Base-by-base conservation (phyloP, 306 rosid species). In the Dryas drummondii region DNA sequence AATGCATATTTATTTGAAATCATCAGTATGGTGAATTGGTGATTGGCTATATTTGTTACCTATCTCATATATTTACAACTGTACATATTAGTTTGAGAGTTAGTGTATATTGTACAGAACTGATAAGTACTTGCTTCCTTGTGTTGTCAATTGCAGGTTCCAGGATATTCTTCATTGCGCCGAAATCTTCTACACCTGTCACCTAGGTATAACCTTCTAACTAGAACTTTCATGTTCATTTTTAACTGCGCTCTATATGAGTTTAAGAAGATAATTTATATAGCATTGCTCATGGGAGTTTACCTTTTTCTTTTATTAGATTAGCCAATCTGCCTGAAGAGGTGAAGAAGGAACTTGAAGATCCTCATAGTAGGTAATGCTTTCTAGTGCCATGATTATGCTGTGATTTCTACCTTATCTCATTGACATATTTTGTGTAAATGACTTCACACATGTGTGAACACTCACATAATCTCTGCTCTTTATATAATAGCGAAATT, bases 341-440 rank as follows among this genome's bases (percentile, higher is more conserved):
- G 76, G 89, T 74, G 81, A 94, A 84, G 84, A 87, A 87, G 83
- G 84, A 81, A 59, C 91, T 94, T 53, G 97, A 91, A 83, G 97
- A 94, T 79, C 97, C 96, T 81, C 73, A 72, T 52, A 90, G 93
- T 69, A 90, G 96, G 97, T 94, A 90, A 80, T 69, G 67, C 66
- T 53, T 27, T 27, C 78, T 72, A 56, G 70, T 70, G 56, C 73
- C 60, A 42, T 77, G 22, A 67, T 22, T 37, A 2, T 70, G 70
- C 7, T 17, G 27, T 55, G 5, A 37, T 10, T 27, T 37, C 44
- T 52, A 26, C 7, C 19, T 45, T 42, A 5, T 19, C 47, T 15
- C 51, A 5, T 42, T 42, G 62, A 54, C 15, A 69, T 37, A 32
- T 32, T 32, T 32, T 32, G 37, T 32, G 37, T 32, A 32, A 32